phyloP scores from a whole-genome alignment of 495 filamentous ascomycete genomes.

The Niebla homalea region DNA sequence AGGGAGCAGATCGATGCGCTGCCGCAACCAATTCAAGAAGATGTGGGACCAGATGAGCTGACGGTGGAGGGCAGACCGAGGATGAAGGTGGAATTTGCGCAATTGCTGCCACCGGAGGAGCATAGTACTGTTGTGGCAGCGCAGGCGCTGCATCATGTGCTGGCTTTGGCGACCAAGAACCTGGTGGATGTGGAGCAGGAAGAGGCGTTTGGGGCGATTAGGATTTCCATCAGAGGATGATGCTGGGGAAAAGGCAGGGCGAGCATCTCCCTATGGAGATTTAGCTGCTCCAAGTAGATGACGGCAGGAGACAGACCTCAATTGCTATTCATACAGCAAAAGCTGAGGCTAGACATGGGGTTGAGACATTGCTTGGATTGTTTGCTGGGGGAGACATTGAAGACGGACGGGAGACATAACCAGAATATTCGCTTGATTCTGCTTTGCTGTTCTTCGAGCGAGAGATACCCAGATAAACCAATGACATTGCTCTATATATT shows the following conservation, averaged over 20 bases:
- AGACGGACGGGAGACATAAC: too few species aligned
- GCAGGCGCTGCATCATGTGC: conserved; percentile 59
- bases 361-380: too few species aligned
- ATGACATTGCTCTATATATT: too few species aligned
- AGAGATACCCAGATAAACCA: too few species aligned
- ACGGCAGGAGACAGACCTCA: too few species aligned
- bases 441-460: too few species aligned
- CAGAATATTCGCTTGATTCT: too few species aligned
- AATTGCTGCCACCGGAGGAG: conserved; percentile 40
- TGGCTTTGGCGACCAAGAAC: conserved; percentile 55
- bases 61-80: conserved; percentile 23
- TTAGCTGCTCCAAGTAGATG: too few species aligned
- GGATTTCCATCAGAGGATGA: conserved; percentile 6
- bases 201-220: conserved; percentile 23
- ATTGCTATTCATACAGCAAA: too few species aligned
- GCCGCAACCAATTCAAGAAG: not conserved
- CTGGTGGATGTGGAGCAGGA: conserved; percentile 43
- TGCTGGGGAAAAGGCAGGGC: not conserved
- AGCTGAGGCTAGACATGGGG: too few species aligned
- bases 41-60: conserved; percentile 24
- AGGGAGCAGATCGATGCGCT: conserved; percentile 22
- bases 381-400: too few species aligned
- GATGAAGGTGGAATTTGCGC: conserved; percentile 40
- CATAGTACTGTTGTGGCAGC: conserved; percentile 49
- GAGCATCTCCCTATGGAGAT: too few species aligned